These are phyloP conservation scores for Apophysomyces ossiformis DNA, from an alignment of 371 early-diverging fungal genomes.

Conservation along the genomic window DNA sequence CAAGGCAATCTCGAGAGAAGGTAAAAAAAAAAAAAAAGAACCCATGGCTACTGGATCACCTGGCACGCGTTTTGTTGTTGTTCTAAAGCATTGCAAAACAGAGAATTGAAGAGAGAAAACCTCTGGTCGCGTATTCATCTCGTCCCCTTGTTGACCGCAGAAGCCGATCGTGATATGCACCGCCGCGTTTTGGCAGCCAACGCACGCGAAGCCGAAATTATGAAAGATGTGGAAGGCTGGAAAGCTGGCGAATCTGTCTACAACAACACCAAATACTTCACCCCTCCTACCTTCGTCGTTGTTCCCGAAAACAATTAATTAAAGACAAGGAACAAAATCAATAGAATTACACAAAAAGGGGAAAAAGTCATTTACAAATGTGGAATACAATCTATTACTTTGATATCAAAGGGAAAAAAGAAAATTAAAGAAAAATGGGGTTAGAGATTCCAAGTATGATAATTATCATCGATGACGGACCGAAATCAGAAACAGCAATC, in stretches of 20 bases:
- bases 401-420: too few species aligned
- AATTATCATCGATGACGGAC: too few species aligned
- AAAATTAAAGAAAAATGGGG: too few species aligned
- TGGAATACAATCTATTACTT: neutral
- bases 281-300: slow-evolving; percentile 67
- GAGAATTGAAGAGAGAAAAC: slow-evolving; percentile 93
- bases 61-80: slow-evolving; percentile 3
- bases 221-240: slow-evolving; percentile 89
- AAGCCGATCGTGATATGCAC: slow-evolving; percentile 91
- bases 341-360: neutral
- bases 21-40: slow-evolving; percentile 34
- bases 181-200: slow-evolving; percentile 81
- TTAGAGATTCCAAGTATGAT: too few species aligned
- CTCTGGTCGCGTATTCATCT: slow-evolving; percentile 92
- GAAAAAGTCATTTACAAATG: neutral
- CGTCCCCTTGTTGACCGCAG: slow-evolving; percentile 90
- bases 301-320: slow-evolving; percentile 51
- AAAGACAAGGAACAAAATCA: slow-evolving; percentile 4
- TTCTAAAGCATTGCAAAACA: slow-evolving; percentile 30
- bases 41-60: too few species aligned
- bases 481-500: too few species aligned
- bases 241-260: slow-evolving; percentile 82
- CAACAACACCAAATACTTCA: slow-evolving; percentile 78
- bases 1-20: slow-evolving; percentile 79
- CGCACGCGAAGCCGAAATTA: slow-evolving; percentile 83